Evolutionary conservation across 192 early-diverging fungal species (phyloP).

Genomic region (Bifiguratus adelaidae): DNA sequence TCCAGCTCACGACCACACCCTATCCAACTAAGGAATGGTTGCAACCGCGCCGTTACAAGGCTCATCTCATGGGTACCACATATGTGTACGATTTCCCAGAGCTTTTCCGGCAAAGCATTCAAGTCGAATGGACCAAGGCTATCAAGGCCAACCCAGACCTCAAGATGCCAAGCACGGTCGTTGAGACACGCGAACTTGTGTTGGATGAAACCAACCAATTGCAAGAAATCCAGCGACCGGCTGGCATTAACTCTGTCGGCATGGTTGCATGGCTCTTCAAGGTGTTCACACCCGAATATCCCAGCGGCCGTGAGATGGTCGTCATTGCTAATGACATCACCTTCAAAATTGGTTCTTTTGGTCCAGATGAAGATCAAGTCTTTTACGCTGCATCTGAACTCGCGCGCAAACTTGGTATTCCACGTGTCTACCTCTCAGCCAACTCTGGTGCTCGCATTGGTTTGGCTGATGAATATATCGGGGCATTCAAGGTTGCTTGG

Average conservation of each 20-base stretch:
- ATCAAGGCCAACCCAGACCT: conserved; percentile 22
- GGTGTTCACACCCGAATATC: conserved; percentile 88
- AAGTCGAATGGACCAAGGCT: conserved; percentile 67
- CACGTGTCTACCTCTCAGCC: conserved; percentile 91
- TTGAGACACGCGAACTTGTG: conserved; percentile 79
- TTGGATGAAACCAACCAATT: conserved; percentile 73
- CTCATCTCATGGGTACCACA: conserved; percentile 95
- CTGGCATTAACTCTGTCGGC: conserved; percentile 86
- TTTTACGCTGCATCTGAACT: conserved; percentile 90
- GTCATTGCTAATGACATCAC: conserved; percentile 99
- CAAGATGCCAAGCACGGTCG: conserved; percentile 47
- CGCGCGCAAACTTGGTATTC: conserved; percentile 76
- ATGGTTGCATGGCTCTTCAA: conserved; percentile 96
- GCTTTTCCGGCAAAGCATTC: conserved; percentile 82
- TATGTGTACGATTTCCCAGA: conserved; percentile 99
- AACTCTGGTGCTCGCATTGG: conserved; percentile 99
- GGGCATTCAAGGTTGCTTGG: conserved; percentile 83
- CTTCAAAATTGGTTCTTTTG: conserved; percentile 94
- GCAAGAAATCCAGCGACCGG: conserved; percentile 62
- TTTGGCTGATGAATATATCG: conserved; percentile 85
- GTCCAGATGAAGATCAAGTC: conserved; percentile 82
- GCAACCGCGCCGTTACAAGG: conserved; percentile 95
- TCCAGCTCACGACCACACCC: conserved; percentile 67
- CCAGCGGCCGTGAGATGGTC: conserved; percentile 72
- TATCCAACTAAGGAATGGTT: conserved; percentile 93